Conservation (phyloP, 106 monocot genomes). For the Apostasia shenzhenica region DNA sequence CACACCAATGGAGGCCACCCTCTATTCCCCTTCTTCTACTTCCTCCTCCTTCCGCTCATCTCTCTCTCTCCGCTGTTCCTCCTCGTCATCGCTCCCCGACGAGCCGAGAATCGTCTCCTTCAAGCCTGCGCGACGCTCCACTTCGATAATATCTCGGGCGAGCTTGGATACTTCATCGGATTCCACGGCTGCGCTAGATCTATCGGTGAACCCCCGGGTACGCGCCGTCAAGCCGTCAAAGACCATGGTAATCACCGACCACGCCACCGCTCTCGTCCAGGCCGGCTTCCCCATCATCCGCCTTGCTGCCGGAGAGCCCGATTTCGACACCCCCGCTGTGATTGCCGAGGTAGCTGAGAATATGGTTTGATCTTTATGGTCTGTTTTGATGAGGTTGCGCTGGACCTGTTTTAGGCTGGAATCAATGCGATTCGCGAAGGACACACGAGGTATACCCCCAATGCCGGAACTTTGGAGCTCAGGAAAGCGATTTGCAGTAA, state of each 20-base stretch:
- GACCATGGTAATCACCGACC: conserved; percentile 93
- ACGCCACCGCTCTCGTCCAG: conserved; percentile 81
- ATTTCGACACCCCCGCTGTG: conserved; percentile 65
- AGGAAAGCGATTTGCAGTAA: conserved; percentile 83
- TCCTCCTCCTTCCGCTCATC: neutral
- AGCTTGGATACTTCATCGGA: neutral
- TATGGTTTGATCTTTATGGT: neutral
- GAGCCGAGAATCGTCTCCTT: neutral
- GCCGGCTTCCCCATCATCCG: conserved; percentile 83
- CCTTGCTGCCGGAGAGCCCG: conserved; percentile 93
- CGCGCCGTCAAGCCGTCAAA: conserved; percentile 82
- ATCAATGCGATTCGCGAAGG: conserved; percentile 83
- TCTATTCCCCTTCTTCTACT: neutral
- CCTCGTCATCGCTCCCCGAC: neutral
- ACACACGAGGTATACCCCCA: conserved; percentile 82
- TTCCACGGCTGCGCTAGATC: conserved; percentile 30
- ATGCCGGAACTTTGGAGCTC: conserved; percentile 84
- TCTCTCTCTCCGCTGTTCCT: neutral
- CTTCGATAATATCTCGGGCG: neutral
- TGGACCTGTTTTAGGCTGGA: conserved; percentile 49
- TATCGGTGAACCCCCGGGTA: conserved; percentile 73
- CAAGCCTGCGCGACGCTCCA: neutral
- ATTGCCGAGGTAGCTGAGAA: conserved; percentile 55
- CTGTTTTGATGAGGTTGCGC: neutral
- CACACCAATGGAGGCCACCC: too few relatives aligned